Conservation (phyloP, 1,284 basidiomycete species). For the Papiliotrema terrestris region DNA sequence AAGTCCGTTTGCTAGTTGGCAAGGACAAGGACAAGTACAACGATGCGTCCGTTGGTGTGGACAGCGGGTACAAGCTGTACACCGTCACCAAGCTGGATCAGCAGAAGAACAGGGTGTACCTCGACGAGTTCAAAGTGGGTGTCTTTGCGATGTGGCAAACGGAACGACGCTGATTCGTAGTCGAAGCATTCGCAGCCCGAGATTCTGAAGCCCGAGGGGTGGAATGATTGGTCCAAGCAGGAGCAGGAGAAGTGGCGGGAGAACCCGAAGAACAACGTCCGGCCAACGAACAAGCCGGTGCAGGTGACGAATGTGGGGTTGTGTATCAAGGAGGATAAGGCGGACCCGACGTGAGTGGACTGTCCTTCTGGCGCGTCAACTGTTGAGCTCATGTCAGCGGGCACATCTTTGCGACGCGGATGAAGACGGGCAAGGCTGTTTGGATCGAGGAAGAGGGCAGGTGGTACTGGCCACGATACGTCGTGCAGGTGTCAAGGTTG, state of each 20-base stretch:
- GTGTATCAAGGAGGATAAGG: not conserved
- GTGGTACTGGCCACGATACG: constrained; percentile 4
- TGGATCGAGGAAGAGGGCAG: not conserved
- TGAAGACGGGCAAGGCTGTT: not conserved
- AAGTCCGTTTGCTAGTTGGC: not conserved
- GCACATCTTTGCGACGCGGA: constrained; percentile 1
- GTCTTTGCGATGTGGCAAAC: not conserved
- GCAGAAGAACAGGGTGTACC: not conserved
- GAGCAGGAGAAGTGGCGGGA: not conserved
- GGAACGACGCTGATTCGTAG: not conserved
- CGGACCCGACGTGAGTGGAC: constrained; percentile 3
- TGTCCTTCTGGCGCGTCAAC: not conserved
- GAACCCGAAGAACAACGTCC: not conserved
- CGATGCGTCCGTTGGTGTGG: not conserved
- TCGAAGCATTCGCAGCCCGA: not conserved
- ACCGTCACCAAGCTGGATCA: not conserved
- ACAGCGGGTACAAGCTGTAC: constrained; percentile 6
- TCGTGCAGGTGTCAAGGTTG: not conserved
- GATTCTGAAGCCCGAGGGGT: not conserved
- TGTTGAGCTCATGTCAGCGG: not conserved
- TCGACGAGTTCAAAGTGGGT: constrained; percentile 1
- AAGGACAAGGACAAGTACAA: not conserved
- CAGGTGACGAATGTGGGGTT: constrained; percentile 1
- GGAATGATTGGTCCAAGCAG: not conserved
- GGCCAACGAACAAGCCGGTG: not conserved